Conservation (phyloP, 2,329 filamentous ascomycete species). For the Oidium heveae region DNA sequence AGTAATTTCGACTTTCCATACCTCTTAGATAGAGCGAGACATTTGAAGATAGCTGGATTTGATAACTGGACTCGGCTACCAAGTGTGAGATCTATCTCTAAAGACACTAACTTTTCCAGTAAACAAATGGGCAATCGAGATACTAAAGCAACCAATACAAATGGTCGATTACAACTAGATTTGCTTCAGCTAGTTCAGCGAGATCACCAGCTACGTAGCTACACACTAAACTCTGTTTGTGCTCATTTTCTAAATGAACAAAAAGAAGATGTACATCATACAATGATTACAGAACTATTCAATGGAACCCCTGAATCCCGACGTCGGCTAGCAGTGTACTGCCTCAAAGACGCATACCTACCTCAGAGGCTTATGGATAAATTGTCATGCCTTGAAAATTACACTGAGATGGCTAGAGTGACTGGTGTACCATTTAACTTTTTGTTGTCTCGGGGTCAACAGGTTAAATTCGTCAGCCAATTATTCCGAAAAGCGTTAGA, state of each 20-base stretch:
- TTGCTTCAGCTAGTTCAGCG: slow-evolving; percentile 84
- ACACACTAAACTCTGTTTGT: slow-evolving; percentile 88
- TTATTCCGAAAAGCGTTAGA: slow-evolving; percentile 86
- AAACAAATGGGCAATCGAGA: slow-evolving; percentile 97
- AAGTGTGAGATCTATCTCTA: slow-evolving; percentile 42
- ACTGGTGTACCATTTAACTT: slow-evolving; percentile 96
- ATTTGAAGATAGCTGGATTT: slow-evolving; percentile 58
- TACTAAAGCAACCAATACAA: slow-evolving; percentile 82
- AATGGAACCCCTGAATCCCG: slow-evolving; percentile 88
- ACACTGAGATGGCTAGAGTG: slow-evolving; percentile 98
- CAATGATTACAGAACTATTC: slow-evolving; percentile 96
- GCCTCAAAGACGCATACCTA: slow-evolving; percentile 88
- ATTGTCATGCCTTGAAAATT: slow-evolving; percentile 93
- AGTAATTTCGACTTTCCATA: slow-evolving; percentile 98
- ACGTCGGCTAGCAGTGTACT: slow-evolving; percentile 79
- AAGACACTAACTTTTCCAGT: slow-evolving; percentile 71
- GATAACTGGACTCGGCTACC: slow-evolving; percentile 70
- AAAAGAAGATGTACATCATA: slow-evolving; percentile 96
- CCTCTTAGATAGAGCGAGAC: slow-evolving; percentile 62
- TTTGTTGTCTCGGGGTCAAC: slow-evolving; percentile 73
- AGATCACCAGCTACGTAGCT: slow-evolving; percentile 85
- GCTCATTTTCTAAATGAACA: slow-evolving; percentile 90
- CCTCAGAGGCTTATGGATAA: slow-evolving; percentile 93
- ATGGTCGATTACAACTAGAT: slow-evolving; percentile 79
- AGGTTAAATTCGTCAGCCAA: slow-evolving; percentile 94